Evolutionary conservation across 208 protist genomes (phyloP).

Genomic region (Leishmania tropica): DNA sequence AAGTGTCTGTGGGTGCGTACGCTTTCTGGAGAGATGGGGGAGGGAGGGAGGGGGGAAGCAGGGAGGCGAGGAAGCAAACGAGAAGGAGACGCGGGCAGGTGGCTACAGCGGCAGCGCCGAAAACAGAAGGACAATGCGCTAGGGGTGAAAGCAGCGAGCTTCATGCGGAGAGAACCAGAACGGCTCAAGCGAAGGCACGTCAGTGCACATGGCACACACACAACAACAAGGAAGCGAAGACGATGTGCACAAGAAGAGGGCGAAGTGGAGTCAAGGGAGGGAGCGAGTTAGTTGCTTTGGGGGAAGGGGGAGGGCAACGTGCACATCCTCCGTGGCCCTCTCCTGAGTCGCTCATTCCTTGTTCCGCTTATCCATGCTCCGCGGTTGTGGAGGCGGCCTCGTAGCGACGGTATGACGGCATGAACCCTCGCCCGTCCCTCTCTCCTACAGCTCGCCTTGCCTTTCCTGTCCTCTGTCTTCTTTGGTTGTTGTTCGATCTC

Average conservation of each 20-base stretch:
- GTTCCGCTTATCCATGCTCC: not conserved
- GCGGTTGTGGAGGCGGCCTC: not conserved
- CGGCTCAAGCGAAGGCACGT: not conserved
- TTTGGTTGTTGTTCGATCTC: not conserved
- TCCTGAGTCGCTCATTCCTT: not conserved
- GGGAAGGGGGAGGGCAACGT: not conserved
- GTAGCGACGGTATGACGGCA: not conserved
- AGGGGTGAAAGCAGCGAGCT: not conserved
- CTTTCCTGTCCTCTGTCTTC: not conserved
- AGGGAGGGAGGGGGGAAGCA: not conserved
- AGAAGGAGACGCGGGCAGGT: not conserved
- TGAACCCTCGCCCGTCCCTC: not conserved
- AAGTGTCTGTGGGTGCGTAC: not conserved
- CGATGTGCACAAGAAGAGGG: not conserved
- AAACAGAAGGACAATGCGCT: not conserved
- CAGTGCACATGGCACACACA: not conserved
- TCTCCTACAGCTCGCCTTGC: not conserved
- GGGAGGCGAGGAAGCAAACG: not conserved
- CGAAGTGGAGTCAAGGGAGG: not conserved
- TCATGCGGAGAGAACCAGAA: not conserved
- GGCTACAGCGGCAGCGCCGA: not conserved
- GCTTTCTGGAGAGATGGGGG: not conserved
- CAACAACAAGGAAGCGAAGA: not conserved
- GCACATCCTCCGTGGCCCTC: not conserved
- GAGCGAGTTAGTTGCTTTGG: no score